Base-by-base conservation (phyloP, 805 yeast species). In the Groenewaldozyma salmanticensis region DNA sequence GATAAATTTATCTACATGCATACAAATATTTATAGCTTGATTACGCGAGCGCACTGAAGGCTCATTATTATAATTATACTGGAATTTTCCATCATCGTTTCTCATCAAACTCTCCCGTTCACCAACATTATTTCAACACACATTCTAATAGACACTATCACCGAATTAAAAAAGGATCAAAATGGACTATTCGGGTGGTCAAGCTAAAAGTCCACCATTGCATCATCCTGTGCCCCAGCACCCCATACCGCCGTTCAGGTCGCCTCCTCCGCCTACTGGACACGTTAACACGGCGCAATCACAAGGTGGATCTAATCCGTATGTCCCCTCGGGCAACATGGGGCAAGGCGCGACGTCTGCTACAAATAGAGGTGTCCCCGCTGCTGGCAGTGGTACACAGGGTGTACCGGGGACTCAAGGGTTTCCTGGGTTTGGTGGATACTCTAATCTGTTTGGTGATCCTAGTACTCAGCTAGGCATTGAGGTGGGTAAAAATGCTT, bases 401-500 rank as follows among this genome's bases (percentile, higher is more conserved):
- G 39, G 50, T 17, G 39, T 39, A 43, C 42, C 46, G 38, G 17
- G 45, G 40, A 3, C 40, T 33, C 22, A 44, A 35, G 38, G 43
- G 19, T 9, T 50, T 33, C 44, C 37, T 37, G 42, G 35, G 40
- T 21, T 46, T 27, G 49, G 42, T 52, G 53, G 47, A 60, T 45
- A 44, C 34, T 42, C 49, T 29, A 45, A 49, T 66, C 67, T 84
- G 48, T 72, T 86, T 59, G 75, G 72, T 48, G 94, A 85, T 56
- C 88, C 94, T 27, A 72, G 84, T 13, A 76, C 94, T 0, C 75
- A 81, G 42, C 72, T 87, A 70, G 95, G 96, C 1, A 73, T 88
- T 20, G 95, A 86, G 54, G 75, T 88, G 47, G 95, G 96, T 27
- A 82, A 84, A 53, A 74, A 75, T 40, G 95, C 96, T 1, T 73